These are phyloP conservation scores for Tinospora cordifolia DNA, from an alignment of 164 flowering plant genomes.

Conservation along the genomic window DNA sequence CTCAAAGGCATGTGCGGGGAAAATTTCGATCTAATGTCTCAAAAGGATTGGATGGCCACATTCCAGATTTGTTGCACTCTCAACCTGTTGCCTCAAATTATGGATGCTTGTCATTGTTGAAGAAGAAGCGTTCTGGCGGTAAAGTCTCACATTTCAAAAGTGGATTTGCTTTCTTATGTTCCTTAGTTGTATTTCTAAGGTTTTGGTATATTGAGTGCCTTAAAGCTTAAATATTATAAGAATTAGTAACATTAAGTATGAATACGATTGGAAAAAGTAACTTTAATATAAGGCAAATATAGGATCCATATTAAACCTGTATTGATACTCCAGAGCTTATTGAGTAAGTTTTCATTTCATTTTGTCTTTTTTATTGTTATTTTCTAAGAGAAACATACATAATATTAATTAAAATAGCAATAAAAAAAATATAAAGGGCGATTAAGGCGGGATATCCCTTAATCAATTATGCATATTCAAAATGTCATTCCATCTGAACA, in stretches of 20 bases:
- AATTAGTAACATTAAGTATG: neutral
- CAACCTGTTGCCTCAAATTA: constrained; percentile 38
- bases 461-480: too few relatives aligned
- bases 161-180: neutral
- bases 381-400: too few relatives aligned
- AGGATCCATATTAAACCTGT: neutral
- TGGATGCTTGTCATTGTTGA: constrained; percentile 61
- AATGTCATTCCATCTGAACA: too few relatives aligned
- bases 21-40: constrained; percentile 31
- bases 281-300: neutral
- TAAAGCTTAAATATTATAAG: neutral
- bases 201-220: neutral
- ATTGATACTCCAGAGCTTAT: neutral
- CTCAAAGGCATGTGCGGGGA: constrained; percentile 54
- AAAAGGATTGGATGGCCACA: constrained; percentile 32
- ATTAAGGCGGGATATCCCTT: too few relatives aligned
- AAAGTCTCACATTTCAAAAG: constrained; percentile 10
- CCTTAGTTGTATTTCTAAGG: neutral
- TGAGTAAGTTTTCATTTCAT: neutral
- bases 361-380: neutral
- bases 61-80: constrained; percentile 33
- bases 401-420: too few relatives aligned
- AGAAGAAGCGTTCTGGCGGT: constrained; percentile 67
- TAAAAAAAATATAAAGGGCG: too few relatives aligned
- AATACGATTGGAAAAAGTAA: neutral